phyloP scores from a whole-genome alignment of 306 rosid genomes.

The Acacia melanoxylon region DNA sequence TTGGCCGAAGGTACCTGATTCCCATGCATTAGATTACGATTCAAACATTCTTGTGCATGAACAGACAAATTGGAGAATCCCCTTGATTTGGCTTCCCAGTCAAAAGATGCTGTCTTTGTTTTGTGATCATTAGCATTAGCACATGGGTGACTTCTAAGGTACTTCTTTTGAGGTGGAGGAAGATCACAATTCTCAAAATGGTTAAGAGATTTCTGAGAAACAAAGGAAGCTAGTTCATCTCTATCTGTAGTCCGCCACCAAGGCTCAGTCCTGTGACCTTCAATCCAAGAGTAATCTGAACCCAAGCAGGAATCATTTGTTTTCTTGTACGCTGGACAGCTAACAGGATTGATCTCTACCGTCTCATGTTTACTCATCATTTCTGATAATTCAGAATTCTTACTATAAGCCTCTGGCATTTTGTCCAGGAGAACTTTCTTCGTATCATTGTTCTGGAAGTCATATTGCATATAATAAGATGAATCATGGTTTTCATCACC shows the following conservation, averaged over 20 bases:
- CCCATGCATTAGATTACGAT: slow-evolving; percentile 31
- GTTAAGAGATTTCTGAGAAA: slow-evolving; percentile 63
- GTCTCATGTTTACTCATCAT: slow-evolving; percentile 38
- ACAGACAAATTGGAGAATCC: slow-evolving; percentile 37
- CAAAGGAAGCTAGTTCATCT: slow-evolving; percentile 81
- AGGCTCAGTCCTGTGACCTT: slow-evolving; percentile 59
- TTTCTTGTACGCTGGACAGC: slow-evolving; percentile 48
- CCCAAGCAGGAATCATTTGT: slow-evolving; percentile 51
- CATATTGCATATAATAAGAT: slow-evolving; percentile 21
- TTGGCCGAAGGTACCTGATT: slow-evolving; percentile 32
- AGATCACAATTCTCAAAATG: slow-evolving; percentile 94
- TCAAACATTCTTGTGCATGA: slow-evolving; percentile 32
- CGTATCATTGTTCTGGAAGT: slow-evolving; percentile 6
- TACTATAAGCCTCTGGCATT: slow-evolving; percentile 40
- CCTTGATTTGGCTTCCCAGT: slow-evolving; percentile 37
- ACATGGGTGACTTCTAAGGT: slow-evolving; percentile 53
- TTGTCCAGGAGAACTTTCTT: slow-evolving; percentile 27
- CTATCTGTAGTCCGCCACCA: slow-evolving; percentile 88
- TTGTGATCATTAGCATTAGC: slow-evolving; percentile 26
- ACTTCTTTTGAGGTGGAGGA: slow-evolving; percentile 88
- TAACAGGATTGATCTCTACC: slow-evolving; percentile 43
- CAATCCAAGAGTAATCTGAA: slow-evolving; percentile 71
- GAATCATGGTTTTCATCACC: slow-evolving; percentile 9
- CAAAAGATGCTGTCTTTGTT: slow-evolving; percentile 40
- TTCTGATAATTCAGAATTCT: slow-evolving; percentile 40